Conservation (phyloP, 495 filamentous ascomycete species). For the Aspergillus coremiiformis region DNA sequence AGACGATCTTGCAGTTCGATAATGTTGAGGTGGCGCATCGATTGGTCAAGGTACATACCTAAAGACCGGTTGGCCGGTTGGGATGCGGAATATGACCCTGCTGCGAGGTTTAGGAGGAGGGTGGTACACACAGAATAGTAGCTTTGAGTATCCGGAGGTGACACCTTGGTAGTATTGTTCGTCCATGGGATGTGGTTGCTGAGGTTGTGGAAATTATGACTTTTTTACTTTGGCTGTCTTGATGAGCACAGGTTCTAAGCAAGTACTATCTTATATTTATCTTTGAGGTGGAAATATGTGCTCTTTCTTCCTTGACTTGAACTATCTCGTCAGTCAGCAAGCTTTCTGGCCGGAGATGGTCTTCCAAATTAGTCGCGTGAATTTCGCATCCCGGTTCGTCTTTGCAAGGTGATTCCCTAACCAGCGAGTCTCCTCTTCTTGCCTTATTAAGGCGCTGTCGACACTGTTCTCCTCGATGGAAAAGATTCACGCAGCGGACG, state of each 20-base stretch:
- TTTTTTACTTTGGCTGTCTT: too few species aligned
- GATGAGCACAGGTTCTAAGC: too few species aligned
- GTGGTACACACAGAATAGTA: neutral
- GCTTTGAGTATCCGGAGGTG: neutral
- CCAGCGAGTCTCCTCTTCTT: neutral
- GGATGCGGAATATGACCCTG: slow-evolving; percentile 52
- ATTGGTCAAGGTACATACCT: slow-evolving; percentile 46
- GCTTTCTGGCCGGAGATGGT: neutral
- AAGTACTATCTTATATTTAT: too few species aligned
- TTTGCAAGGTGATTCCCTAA: neutral
- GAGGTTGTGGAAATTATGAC: too few species aligned
- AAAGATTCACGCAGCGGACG: neutral
- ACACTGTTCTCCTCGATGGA: neutral
- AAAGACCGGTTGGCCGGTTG: slow-evolving; percentile 39
- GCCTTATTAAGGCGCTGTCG: neutral
- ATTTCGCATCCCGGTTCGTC: neutral
- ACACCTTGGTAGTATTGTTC: too few species aligned
- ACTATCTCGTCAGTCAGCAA: neutral
- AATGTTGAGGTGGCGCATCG: neutral
- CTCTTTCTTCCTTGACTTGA: neutral
- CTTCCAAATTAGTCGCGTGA: neutral
- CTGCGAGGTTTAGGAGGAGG: slow-evolving; percentile 23
- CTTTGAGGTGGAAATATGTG: too few species aligned
- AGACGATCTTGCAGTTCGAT: slow-evolving; percentile 23
- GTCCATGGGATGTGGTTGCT: too few species aligned